phyloP scores from a whole-genome alignment of 2,329 filamentous ascomycete species.

The Ceratocystis huliohia region DNA sequence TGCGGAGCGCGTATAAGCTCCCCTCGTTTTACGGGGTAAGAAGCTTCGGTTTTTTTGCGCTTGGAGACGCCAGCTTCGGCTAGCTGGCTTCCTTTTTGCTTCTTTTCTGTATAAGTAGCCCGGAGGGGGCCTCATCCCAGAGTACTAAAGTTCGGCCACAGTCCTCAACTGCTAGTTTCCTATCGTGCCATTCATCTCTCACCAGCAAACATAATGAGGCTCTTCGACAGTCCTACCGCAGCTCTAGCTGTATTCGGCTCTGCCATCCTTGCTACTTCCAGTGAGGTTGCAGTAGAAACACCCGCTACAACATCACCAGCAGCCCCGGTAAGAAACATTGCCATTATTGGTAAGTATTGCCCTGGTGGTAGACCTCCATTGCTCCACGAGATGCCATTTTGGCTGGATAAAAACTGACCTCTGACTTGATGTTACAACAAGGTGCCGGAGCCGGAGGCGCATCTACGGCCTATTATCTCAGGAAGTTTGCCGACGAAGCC shows the following conservation, averaged over 20 bases:
- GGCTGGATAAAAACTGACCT: neutral
- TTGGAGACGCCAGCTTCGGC: neutral
- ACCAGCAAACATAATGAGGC: neutral
- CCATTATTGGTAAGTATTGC: conserved; percentile 25
- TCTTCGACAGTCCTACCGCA: neutral
- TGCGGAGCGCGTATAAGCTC: neutral
- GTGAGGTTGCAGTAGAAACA: neutral
- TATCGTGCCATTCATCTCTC: no score
- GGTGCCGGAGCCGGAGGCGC: conserved; percentile 83
- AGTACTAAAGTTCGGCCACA: neutral
- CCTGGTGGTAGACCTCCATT: neutral
- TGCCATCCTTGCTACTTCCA: neutral
- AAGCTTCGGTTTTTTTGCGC: no score
- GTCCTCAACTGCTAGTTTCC: no score
- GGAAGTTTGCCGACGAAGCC: conserved; percentile 53
- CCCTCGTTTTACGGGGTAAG: neutral
- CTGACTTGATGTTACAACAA: conserved; percentile 29
- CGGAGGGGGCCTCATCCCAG: neutral
- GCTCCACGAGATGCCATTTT: neutral
- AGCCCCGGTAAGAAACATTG: conserved; percentile 23
- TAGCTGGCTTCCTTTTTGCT: neutral
- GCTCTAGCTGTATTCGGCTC: neutral
- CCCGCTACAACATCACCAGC: neutral
- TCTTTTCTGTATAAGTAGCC: no score
- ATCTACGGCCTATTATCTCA: conserved; percentile 73